A percentile compares a stretch with the other conserved stretches of the same genome.
phyloP scores from a whole-genome alignment of 495 filamentous ascomycete species.

The Penicillium odoratum region DNA sequence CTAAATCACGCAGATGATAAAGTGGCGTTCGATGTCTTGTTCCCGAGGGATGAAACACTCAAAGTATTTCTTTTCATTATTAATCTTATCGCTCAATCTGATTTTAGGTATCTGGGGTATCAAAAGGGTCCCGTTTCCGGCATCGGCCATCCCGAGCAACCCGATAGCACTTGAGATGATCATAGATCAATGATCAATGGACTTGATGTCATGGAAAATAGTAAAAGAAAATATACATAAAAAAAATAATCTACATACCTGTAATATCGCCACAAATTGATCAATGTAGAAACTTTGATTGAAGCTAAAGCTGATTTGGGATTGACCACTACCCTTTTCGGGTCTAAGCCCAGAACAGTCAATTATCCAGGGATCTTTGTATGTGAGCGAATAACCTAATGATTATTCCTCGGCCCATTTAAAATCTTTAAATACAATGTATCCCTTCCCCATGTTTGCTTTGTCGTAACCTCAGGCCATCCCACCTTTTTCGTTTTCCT shows the following conservation, averaged over 20 bases:
- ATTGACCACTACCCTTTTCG: neutral
- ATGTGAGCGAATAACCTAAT: slow-evolving; percentile 11
- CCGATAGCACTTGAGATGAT: neutral
- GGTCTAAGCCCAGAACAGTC: neutral
- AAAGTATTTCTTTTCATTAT: neutral
- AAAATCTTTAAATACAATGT: slow-evolving; percentile 6
- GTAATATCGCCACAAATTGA: neutral
- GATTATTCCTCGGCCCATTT: neutral
- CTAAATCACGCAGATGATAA: slow-evolving; percentile 23
- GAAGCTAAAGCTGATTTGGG: neutral
- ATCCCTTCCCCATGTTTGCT: slow-evolving; percentile 2
- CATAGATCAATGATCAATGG: neutral
- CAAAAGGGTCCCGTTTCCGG: neutral
- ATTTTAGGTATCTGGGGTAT: slow-evolving; percentile 1
- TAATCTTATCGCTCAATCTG: neutral
- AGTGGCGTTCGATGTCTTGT: slow-evolving; percentile 5
- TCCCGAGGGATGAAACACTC: slow-evolving; percentile 5
- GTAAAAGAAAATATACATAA: neutral
- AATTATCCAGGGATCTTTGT: neutral
- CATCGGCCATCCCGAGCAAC: neutral
- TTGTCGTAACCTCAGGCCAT: neutral
- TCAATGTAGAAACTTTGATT: neutral
- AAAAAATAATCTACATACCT: neutral
- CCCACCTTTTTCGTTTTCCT: neutral
- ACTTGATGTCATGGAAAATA: neutral